Evolutionary conservation across 2,329 filamentous ascomycete species (phyloP).

Genomic region (Decorospora gaudefroyi): DNA sequence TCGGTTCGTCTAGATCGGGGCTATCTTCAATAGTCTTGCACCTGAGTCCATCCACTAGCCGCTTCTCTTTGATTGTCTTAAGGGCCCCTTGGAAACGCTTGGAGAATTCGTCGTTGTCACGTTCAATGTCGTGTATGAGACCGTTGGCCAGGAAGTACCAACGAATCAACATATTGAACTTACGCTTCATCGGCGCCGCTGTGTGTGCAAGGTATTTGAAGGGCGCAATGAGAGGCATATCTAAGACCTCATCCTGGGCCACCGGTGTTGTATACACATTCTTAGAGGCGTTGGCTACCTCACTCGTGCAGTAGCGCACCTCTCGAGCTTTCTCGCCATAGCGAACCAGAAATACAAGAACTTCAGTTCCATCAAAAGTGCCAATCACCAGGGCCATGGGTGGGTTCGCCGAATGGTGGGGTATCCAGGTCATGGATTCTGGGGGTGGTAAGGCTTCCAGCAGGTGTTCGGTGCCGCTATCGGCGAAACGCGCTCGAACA

Average conservation of each 20-base stretch:
- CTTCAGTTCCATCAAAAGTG: no score
- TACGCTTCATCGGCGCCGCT: slow-evolving; percentile 6
- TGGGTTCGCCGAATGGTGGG: no score
- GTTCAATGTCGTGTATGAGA: slow-evolving; percentile 1
- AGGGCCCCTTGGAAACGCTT: slow-evolving; percentile 5
- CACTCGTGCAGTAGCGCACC: no score
- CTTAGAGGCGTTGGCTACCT: no score
- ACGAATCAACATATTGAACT: slow-evolving; percentile 13
- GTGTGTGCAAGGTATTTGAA: slow-evolving; percentile 10
- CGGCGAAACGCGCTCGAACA: no score
- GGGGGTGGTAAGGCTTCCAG: no score
- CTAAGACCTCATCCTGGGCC: slow-evolving; percentile 7
- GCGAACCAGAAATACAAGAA: no score
- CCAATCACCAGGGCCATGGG: no score
- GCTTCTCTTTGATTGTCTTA: background rate
- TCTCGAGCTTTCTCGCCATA: no score
- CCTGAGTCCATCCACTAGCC: background rate
- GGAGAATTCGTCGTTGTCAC: slow-evolving; percentile 7
- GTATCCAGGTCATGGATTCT: no score
- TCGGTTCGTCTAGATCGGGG: slow-evolving; percentile 10
- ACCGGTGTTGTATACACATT: no score
- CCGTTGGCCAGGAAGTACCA: slow-evolving; percentile 15
- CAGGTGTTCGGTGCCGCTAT: no score
- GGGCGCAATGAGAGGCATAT: slow-evolving; percentile 9
- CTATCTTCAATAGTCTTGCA: slow-evolving; percentile 12